Percentiles rank a stretch among this genome's conserved stretches.
phyloP scores from a whole-genome alignment of 1,139 yeast genomes.

The Tardiomyces blankii region DNA sequence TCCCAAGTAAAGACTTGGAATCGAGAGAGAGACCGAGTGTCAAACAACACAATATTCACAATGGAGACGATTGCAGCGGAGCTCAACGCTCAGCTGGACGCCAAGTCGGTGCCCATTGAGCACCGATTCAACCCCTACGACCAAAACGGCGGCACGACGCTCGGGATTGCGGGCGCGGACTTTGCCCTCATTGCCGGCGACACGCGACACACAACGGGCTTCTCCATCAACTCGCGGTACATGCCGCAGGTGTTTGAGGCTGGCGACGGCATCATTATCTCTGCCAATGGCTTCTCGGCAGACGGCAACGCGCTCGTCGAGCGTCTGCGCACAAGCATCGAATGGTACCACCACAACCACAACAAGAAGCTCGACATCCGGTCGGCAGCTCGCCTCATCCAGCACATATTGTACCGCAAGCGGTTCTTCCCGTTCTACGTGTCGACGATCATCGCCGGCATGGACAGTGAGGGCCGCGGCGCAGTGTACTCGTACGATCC shows the following conservation, averaged over 20 bases:
- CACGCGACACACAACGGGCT: slow-evolving; percentile 92
- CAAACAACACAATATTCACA: background rate
- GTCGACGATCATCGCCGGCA: slow-evolving; percentile 87
- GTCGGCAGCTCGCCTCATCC: slow-evolving; percentile 85
- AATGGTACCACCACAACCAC: slow-evolving; percentile 92
- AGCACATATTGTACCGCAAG: slow-evolving; percentile 83
- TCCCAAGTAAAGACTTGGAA: no score
- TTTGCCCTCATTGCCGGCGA: slow-evolving; percentile 97
- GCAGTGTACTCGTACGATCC: slow-evolving; percentile 96
- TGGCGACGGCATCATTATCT: slow-evolving; percentile 78
- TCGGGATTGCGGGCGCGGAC: slow-evolving; percentile 97
- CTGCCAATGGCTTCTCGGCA: slow-evolving; percentile 95
- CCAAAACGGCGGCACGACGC: slow-evolving; percentile 94
- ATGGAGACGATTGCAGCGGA: background rate
- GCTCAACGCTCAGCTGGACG: background rate
- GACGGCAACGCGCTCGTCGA: slow-evolving; percentile 83
- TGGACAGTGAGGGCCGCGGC: slow-evolving; percentile 91
- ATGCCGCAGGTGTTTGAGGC: slow-evolving; percentile 85
- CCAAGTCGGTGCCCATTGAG: slow-evolving; percentile 53
- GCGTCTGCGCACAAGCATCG: slow-evolving; percentile 61
- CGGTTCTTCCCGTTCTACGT: slow-evolving; percentile 96
- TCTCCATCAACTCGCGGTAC: slow-evolving; percentile 84
- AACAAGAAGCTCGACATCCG: slow-evolving; percentile 56
- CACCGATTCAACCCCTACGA: slow-evolving; percentile 93
- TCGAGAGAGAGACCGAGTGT: no score